These are phyloP conservation scores for Phalaenopsis equestris DNA, from an alignment of 106 monocot species.

Conservation along the genomic window DNA sequence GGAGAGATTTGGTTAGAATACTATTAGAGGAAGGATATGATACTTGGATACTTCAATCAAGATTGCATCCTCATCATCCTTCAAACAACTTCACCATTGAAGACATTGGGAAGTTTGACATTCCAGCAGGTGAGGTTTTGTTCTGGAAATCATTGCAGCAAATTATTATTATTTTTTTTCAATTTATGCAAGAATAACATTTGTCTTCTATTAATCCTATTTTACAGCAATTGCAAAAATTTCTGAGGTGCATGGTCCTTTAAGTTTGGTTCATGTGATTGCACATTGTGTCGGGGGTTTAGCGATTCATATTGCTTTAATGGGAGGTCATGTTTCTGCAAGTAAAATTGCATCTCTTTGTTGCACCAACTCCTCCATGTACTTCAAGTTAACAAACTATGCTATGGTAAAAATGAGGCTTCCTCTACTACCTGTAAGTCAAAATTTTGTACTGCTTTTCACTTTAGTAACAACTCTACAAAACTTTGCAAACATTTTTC, in stretches of 20 bases:
- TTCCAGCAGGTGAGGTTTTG: constrained; percentile 22
- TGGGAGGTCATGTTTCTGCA: constrained; percentile 36
- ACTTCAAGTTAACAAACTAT: constrained; percentile 29
- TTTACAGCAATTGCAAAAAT: constrained; percentile 19
- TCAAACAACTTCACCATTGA: constrained; percentile 30
- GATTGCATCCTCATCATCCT: constrained; percentile 31
- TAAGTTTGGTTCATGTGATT: constrained; percentile 27
- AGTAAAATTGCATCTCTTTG: constrained; percentile 22
- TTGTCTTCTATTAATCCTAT: not conserved
- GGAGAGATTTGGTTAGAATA: constrained; percentile 19
- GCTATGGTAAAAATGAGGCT: constrained; percentile 28
- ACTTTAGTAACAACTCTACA: no score
- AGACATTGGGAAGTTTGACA: constrained; percentile 24
- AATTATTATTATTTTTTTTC: not conserved
- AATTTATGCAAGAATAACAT: not conserved
- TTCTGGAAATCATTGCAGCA: not conserved
- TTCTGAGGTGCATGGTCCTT: constrained; percentile 10
- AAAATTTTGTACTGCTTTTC: not conserved
- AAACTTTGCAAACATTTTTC: no score
- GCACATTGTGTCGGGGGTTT: constrained; percentile 33
- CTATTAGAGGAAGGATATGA: constrained; percentile 30
- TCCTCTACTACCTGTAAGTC: constrained; percentile 29
- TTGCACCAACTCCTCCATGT: constrained; percentile 38
- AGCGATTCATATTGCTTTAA: constrained; percentile 27
- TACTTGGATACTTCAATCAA: constrained; percentile 28